Evolutionary conservation across 768 basidiomycete genomes (phyloP), one percentile per base, ranked within the genome.

Genomic region (Mycena amicta): DNA sequence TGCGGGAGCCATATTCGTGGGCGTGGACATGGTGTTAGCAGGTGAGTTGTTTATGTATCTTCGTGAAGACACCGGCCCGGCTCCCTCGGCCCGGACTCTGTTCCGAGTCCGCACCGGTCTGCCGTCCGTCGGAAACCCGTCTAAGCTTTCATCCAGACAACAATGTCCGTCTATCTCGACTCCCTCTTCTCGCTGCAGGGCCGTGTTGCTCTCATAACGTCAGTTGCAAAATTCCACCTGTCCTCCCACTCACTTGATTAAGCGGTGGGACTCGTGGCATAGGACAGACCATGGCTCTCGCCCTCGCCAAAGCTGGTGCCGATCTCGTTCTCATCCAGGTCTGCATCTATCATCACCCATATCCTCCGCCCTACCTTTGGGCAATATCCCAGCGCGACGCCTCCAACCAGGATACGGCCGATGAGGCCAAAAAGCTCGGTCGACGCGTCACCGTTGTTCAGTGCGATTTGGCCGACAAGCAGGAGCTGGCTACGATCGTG

Each of bases 261-360:
- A 65, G 64, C 15, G 63, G 66, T 28, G 63, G 59, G 1, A 68
- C 66, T 25, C 58, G 66, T 16, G 66, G 66, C 5, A 67, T 67
- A 53, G 66, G 66, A 2, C 66, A 67, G 59, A 59, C 29, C 18
- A 33, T 67, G 40, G 66, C 66, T 8, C 59, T 67, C 13, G 66
- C 66, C 12, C 59, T 67, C 3, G 66, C 66, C 22, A 51, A 63
- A 47, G 66, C 66, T 0, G 66, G 66, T 12, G 66, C 66, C 15
- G 59, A 67, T 41, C 59, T 67, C 57, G 30, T 67, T 20, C 58
- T 68, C 28, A 39, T 68, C 16, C 67, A 68, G 60, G 66, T 65
- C 15, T 28, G 27, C 41, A 22, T 43, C 20, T n/a, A n/a, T n/a
- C n/a, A n/a, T n/a, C n/a, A n/a, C n/a, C n/a, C n/a, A 37, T 37